Conservation (phyloP, 2,329 filamentous ascomycete genomes). For the Truncatella angustata region DNA sequence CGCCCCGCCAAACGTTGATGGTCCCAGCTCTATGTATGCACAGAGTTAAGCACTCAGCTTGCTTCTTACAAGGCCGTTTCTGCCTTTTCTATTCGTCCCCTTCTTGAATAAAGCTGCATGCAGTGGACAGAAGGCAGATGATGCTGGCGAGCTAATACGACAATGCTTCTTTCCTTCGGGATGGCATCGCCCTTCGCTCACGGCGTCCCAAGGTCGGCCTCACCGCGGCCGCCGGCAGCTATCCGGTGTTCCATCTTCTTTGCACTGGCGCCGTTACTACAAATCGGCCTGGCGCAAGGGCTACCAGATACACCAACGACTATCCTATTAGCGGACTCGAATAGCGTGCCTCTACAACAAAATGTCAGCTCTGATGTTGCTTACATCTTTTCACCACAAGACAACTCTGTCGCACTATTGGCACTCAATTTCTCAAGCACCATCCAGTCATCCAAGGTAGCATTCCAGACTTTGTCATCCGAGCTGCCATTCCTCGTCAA, state of each 20-base stretch:
- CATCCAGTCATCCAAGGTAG: slow-evolving; percentile 45
- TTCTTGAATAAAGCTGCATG: neutral
- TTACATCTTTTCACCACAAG: slow-evolving; percentile 67
- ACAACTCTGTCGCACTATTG: slow-evolving; percentile 51
- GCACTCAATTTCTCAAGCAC: slow-evolving; percentile 63
- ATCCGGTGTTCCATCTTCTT: slow-evolving; percentile 20
- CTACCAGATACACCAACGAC: slow-evolving; percentile 79
- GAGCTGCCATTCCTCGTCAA: slow-evolving; percentile 62
- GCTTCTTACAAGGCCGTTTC: neutral
- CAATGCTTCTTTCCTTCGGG: slow-evolving; percentile 13
- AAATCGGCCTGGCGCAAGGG: slow-evolving; percentile 35
- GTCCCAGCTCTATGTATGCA: slow-evolving; percentile 1
- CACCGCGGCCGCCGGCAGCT: slow-evolving; percentile 15
- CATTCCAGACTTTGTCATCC: slow-evolving; percentile 49
- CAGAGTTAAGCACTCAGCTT: neutral
- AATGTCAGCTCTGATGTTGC: slow-evolving; percentile 44
- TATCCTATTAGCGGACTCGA: slow-evolving; percentile 57
- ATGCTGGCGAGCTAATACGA: slow-evolving; percentile 5
- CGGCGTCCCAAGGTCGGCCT: slow-evolving; percentile 10
- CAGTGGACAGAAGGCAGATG: neutral
- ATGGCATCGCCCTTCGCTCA: slow-evolving; percentile 19
- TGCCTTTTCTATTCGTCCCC: slow-evolving; percentile 2
- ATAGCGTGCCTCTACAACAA: slow-evolving; percentile 36
- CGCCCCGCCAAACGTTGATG: slow-evolving; percentile 8
- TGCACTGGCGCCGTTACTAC: slow-evolving; percentile 15